phyloP scores from a whole-genome alignment of 495 filamentous ascomycete species.

The Lasiosphaeriaceae sp. region DNA sequence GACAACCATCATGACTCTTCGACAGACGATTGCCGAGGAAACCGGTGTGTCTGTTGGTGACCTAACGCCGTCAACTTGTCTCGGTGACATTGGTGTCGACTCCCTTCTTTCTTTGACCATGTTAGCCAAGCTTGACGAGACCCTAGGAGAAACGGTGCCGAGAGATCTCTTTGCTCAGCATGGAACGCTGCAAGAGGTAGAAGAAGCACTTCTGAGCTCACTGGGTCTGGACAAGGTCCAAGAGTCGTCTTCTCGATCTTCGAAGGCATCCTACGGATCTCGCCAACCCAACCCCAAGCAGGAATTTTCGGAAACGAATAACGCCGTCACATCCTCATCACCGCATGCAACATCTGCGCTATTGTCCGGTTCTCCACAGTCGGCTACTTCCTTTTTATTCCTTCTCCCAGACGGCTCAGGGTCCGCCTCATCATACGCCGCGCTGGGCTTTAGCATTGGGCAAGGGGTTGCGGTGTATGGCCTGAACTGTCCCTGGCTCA shows the following conservation, averaged over 20 bases:
- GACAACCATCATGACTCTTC: neutral
- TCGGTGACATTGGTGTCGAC: slow-evolving; percentile 31
- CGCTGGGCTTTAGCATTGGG: slow-evolving; percentile 28
- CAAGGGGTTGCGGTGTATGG: slow-evolving; percentile 39
- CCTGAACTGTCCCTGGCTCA: slow-evolving; percentile 51
- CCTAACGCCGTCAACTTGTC: neutral
- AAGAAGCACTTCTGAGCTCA: neutral
- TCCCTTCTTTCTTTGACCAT: slow-evolving; percentile 46
- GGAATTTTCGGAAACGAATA: neutral
- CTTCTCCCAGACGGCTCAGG: slow-evolving; percentile 67
- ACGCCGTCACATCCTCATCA: neutral
- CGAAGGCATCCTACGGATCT: neutral
- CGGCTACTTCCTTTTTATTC: slow-evolving; percentile 46
- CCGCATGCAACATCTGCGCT: slow-evolving; percentile 48
- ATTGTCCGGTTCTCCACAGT: slow-evolving; percentile 49
- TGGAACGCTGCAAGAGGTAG: slow-evolving; percentile 37
- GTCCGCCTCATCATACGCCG: slow-evolving; percentile 47
- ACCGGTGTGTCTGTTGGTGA: neutral
- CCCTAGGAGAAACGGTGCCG: slow-evolving; percentile 34
- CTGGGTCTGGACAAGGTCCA: neutral
- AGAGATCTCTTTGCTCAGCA: slow-evolving; percentile 38
- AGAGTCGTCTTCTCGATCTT: neutral
- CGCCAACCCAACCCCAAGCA: neutral
- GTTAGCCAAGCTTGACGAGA: slow-evolving; percentile 34
- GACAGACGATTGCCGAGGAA: neutral